Evolutionary conservation across 2,329 filamentous ascomycete genomes (phyloP), one percentile per base, ranked within the genome.

Genomic region (Aspergillus sclerotialis): DNA sequence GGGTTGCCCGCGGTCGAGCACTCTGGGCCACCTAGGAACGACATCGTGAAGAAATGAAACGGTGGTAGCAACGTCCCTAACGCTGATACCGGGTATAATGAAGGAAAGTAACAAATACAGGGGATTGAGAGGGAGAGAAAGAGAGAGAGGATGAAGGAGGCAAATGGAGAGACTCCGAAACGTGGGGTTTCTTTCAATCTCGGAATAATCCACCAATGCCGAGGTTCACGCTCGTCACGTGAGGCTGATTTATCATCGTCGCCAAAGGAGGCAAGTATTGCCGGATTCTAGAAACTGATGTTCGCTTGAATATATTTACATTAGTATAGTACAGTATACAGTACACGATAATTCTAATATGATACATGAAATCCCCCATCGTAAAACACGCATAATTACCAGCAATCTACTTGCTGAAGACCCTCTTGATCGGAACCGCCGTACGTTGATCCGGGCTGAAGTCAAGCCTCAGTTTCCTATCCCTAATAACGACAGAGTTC

Each of bases 1-100:
- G 93, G 92, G 64, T 98, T 98, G 56, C 83, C 87, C 46, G 85
- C 88, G 42, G 92, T 93, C 37, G 90, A 96, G 74, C 92, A 98
- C 69, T 96, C 92, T 51, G 90, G 84, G 51, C 90, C 89, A 65
- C 87, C 86, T 53, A 96, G 76, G 64, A 98, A 96, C 36, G 90
- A 95, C 90, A 98, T 96, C 48, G 42, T 70, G 46, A 16, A 26
- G 25, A 8, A 18, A 25, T 10, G 19, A 23, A 23, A 10, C 10
- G 19, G 4, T 24, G 23, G 30, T 13, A 14, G 30, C 19, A 24
- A 19, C 10, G 15, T 12, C 14, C 7, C 17, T 14, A n/a, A 9
- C 12, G 13, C 3, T 13, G 13, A 28, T 7, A 28, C 11, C 13
- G 12, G 13, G 11, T n/a, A 7, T 7, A 11, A 11, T 8, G 23